phyloP scores from a whole-genome alignment of 345 rosid species.

The Sisymbrium altissimum region DNA sequence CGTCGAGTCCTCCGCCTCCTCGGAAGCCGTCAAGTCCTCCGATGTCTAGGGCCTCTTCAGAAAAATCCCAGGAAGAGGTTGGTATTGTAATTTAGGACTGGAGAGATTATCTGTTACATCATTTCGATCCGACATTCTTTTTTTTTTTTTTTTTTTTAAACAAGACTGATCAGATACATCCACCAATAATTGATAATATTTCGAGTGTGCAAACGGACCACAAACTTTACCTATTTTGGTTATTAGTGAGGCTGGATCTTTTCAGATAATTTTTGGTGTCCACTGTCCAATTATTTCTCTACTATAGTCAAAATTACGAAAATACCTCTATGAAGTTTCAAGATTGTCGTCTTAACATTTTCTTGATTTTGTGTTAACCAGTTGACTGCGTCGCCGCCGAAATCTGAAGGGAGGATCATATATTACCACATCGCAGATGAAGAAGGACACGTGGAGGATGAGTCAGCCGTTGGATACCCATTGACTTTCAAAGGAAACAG shows the following conservation, averaged over 20 bases:
- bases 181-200: neutral
- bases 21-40: conserved; percentile 40
- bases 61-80: conserved; percentile 52
- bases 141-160: too few relatives aligned
- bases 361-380: conserved; percentile 23
- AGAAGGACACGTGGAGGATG: conserved; percentile 66
- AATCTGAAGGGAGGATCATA: conserved; percentile 75
- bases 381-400: conserved; percentile 38
- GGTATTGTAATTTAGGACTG: conserved; percentile 34
- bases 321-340: neutral
- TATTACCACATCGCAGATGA: conserved; percentile 79
- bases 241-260: neutral
- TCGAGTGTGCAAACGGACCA: neutral
- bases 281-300: neutral
- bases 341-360: conserved; percentile 7
- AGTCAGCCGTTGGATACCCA: conserved; percentile 50
- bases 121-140: neutral
- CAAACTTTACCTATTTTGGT: neutral
- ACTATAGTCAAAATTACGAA: neutral
- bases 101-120: neutral
- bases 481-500: conserved; percentile 65
- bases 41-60: conserved; percentile 29
- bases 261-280: neutral
- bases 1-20: conserved; percentile 3
- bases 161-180: neutral